A percentile compares a stretch with the other conserved stretches of the same genome.
Evolutionary conservation across 345 rosid species (phyloP).

Genomic region (Capsella bursapastoris): DNA sequence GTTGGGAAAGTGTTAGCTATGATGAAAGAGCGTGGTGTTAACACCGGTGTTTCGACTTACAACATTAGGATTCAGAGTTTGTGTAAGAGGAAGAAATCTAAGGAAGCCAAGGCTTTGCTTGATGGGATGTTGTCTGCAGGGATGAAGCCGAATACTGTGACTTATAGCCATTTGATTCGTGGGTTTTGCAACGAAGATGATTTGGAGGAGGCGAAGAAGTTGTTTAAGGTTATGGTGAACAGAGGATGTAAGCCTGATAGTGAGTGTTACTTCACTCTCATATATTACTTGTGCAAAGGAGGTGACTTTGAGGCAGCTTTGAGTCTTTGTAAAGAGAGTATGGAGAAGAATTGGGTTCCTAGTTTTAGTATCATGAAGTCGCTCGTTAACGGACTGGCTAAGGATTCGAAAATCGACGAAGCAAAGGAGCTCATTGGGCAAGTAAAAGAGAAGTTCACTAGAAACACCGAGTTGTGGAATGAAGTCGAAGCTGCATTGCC

Average conservation of each 20-base stretch:
- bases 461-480: conserved; percentile 64
- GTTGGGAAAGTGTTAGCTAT: conserved; percentile 67
- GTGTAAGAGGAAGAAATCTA: conserved; percentile 62
- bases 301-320: conserved; percentile 69
- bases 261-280: conserved; percentile 59
- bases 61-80: conserved; percentile 72
- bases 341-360: conserved; percentile 78
- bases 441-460: conserved; percentile 63
- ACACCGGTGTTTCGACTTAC: conserved; percentile 50
- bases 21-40: conserved; percentile 58
- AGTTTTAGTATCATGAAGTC: conserved; percentile 61
- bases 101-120: conserved; percentile 67
- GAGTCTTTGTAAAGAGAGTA: conserved; percentile 60
- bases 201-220: conserved; percentile 64
- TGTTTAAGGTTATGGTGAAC: conserved; percentile 64
- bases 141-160: conserved; percentile 54
- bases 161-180: conserved; percentile 64
- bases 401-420: conserved; percentile 57
- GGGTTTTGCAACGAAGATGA: conserved; percentile 75
- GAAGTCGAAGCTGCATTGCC: conserved; percentile 81
- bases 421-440: conserved; percentile 59
- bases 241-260: conserved; percentile 59
- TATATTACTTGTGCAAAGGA: conserved; percentile 63
- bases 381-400: conserved; percentile 68
- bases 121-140: conserved; percentile 57